Percentiles rank a stretch among this genome's conserved stretches.
Evolutionary conservation across 2,329 filamentous ascomycete species (phyloP).

Genomic region (Fusarium agapanthi): DNA sequence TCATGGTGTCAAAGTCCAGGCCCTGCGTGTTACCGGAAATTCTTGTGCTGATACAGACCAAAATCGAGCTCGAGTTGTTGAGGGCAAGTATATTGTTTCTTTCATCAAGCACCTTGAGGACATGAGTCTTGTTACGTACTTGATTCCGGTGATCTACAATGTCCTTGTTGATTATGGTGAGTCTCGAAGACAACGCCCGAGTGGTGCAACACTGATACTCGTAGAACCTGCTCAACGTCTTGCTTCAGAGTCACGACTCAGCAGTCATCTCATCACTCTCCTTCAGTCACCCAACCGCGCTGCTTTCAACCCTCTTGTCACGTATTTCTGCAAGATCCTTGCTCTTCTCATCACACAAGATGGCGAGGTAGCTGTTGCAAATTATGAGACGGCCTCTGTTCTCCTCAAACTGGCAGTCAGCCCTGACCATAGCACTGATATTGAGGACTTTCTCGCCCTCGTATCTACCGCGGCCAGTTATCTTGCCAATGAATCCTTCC

Average conservation of each 20-base stretch:
- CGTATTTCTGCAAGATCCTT: conserved; percentile 65
- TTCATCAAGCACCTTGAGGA: conserved; percentile 60
- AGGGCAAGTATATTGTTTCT: conserved; percentile 55
- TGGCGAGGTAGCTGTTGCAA: conserved; percentile 55
- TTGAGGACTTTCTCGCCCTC: conserved; percentile 64
- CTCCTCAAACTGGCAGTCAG: conserved; percentile 61
- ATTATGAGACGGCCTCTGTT: conserved; percentile 56
- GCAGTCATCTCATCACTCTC: conserved; percentile 57
- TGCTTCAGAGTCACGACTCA: conserved; percentile 62
- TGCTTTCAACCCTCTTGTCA: conserved; percentile 54
- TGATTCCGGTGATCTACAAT: conserved; percentile 69
- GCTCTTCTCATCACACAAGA: conserved; percentile 63
- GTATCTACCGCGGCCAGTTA: conserved; percentile 64
- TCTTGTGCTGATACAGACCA: conserved; percentile 71
- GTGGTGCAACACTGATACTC: neutral
- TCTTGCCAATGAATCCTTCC: conserved; percentile 62
- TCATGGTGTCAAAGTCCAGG: conserved; percentile 60
- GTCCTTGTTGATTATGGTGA: conserved; percentile 70
- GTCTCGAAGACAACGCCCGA: neutral
- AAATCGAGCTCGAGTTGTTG: conserved; percentile 65
- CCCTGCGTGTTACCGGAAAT: conserved; percentile 68
- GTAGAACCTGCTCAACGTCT: conserved; percentile 66
- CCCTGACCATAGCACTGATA: conserved; percentile 53
- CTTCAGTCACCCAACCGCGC: conserved; percentile 56
- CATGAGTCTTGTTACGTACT: conserved; percentile 59